Base-by-base conservation (phyloP, 192 early-diverging fungal genomes). In the Podila minutissima region DNA sequence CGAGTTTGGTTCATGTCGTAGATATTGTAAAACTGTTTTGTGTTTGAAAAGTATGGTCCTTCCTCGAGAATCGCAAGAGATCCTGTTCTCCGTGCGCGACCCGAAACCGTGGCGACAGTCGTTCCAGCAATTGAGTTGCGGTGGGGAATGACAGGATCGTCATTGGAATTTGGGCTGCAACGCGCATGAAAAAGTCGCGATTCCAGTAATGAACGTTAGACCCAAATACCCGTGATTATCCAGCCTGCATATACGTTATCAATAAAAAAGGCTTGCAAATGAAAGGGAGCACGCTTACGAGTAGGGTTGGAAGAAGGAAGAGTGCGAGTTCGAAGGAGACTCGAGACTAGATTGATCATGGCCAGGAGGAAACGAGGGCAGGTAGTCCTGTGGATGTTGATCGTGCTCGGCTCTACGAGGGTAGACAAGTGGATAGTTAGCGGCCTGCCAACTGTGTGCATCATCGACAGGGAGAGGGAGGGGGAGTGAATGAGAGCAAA, bases 1-100 rank as follows among this genome's bases (percentile, higher is more conserved):
- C 84, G 83, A 1, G 86, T 67, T 63, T 86, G 82, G 68, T 91
- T 91, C 72, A 91, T 87, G 63, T 85, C 90, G 74, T 83, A 89
- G 1, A 96, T 62, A 28, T 88, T 88, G 55, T 88, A 73, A 20
- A 86, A 71, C 59, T 95, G 94, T 29, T 85, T 85, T 22, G 92
- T 93, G 2, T 84, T 73, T 22, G 86, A 87, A 61, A 96, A 96
- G 60, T 91, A 93, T 2, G 92, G 92, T 5, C 88, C 89, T 13
- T 89, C 85, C 67, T 88, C 86, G 38, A 88, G 82, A n/a, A 83
- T 74, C 49, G 87, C 79, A 20, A 85, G 69, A 7, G 87, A 73
- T 13, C 77, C 77, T 64, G 71, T 71, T 69, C 71, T 67, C 4
- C 77, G 66, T 1, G 63, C 17, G 3, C 77, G 70, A 12, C 67